phyloP scores from a whole-genome alignment of 2,329 filamentous ascomycete genomes.

The Myrmaecium sp. region DNA sequence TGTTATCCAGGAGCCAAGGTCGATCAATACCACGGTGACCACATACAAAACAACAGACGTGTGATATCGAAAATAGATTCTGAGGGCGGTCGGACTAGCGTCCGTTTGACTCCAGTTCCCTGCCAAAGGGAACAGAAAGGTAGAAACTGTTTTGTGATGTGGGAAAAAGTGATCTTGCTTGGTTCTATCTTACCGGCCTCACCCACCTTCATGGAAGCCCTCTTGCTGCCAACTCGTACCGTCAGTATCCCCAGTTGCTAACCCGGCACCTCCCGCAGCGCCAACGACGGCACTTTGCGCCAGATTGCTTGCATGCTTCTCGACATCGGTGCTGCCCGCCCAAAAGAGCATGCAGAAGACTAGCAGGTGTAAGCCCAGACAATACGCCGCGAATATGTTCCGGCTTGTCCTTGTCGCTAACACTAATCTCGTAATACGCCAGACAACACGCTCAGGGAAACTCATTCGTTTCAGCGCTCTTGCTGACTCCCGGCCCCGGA shows the following conservation, averaged over 20 bases:
- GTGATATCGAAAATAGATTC: too few relatives aligned
- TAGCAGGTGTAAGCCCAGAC: constrained; percentile 70
- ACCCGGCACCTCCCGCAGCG: constrained; percentile 14
- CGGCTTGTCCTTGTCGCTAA: constrained; percentile 77
- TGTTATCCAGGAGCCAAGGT: too few relatives aligned
- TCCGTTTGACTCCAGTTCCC: too few relatives aligned
- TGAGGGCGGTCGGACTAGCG: too few relatives aligned
- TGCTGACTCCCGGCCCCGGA: constrained; percentile 81
- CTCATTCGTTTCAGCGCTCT: constrained; percentile 88
- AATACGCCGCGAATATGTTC: constrained; percentile 88
- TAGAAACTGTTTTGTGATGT: too few relatives aligned
- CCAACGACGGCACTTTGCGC: constrained; percentile 25
- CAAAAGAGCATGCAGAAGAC: constrained; percentile 79
- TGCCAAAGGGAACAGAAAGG: too few relatives aligned
- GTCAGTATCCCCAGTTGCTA: constrained; percentile 10
- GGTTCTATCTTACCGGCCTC: too few relatives aligned
- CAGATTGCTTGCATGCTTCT: constrained; percentile 41
- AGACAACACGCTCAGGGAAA: constrained; percentile 74
- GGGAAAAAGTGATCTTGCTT: too few relatives aligned
- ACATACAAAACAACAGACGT: too few relatives aligned
- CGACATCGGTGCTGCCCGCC: constrained; percentile 53
- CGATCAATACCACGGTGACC: too few relatives aligned
- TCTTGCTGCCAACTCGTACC: constrained; percentile 20
- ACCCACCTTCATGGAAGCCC: constrained; percentile 15
- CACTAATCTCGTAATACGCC: constrained; percentile 80